Base-by-base conservation (phyloP, 331 rosid genomes). In the Malus hybrid region DNA sequence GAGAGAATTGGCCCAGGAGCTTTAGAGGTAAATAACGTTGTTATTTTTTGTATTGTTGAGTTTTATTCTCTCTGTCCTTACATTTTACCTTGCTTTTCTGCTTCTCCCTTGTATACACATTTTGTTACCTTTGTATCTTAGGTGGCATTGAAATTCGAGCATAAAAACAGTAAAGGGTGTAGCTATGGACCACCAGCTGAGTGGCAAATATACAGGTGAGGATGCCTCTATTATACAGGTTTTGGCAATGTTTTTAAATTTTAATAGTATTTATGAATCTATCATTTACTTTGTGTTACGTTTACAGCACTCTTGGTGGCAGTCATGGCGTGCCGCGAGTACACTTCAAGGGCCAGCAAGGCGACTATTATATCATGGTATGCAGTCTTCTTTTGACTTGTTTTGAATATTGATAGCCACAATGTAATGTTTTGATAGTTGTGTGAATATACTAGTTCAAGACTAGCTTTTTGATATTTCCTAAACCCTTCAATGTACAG, bases 61-160 rank as follows among this genome's bases (percentile, higher is more conserved):
- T 32, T 56, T 34, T 42, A 14, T 72, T 44, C 48, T 42, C 48
- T 39, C 33, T 61, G 1, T 71, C 69, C 56, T 24, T 33, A n/a
- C 24, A 14, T 59, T 20, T 5, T 48, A 7, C 50, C 10, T 13
- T 52, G 59, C 22, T 32, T 55, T 7, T 57, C 9, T 19, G 67
- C 65, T 33, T n/a, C 62, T 71, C 36, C 44, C 36, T 22, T 44
- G 13, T 42, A 56, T 76, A 67, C 32, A 36, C 52, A 34, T 48
- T 52, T 79, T 31, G 29, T 32, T 65, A 76, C 31, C 36, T 78
- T 66, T 77, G 66, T 69, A 74, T 76, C 75, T 52, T 83, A 95
- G 99, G 99, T 92, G 81, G 97, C 99, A 18, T 85, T 95, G 73
- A 95, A 95, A 85, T 88, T 95, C 28, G 99, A 95, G 89, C 97